Evolutionary conservation across 1,139 yeast species (phyloP).

Genomic region (Saccharomyces pastorianus): DNA sequence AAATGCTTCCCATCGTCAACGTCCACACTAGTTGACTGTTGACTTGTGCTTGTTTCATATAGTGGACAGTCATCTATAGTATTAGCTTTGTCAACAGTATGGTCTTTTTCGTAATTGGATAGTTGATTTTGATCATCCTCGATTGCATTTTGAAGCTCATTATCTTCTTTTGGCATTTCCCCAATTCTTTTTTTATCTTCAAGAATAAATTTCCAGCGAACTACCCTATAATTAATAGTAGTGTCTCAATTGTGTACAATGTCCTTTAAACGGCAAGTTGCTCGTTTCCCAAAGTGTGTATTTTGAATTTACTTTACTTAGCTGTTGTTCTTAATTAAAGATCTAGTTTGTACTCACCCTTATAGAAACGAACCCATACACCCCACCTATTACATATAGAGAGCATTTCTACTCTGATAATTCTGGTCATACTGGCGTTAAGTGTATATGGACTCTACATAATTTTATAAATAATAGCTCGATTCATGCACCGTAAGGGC

Average conservation of each 20-base stretch:
- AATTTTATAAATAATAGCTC: not conserved
- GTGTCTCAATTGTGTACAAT: not conserved
- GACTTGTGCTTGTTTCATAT: not conserved
- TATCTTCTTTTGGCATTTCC: slow-evolving; percentile 1
- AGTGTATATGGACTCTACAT: not conserved
- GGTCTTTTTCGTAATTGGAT: not conserved
- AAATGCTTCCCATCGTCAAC: slow-evolving; percentile 24
- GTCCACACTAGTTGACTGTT: not conserved
- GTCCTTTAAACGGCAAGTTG: not conserved
- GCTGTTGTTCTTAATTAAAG: not conserved
- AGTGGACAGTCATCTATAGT: not conserved
- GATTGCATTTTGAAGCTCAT: not conserved
- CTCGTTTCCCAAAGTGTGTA: not conserved
- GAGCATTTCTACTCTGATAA: not conserved
- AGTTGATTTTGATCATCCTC: not conserved
- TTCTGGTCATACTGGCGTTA: not conserved
- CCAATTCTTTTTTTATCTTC: not conserved
- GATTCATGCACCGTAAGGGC: too few species aligned
- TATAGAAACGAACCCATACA: not conserved
- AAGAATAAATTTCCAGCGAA: not conserved
- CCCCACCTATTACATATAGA: not conserved
- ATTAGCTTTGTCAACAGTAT: too few species aligned
- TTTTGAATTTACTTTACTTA: not conserved
- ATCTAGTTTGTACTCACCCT: not conserved
- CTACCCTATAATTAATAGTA: not conserved